Evolutionary conservation across 2,329 filamentous ascomycete species (phyloP), one percentile per base, ranked within the genome.

Genomic region (Coleophoma cylindrospora): DNA sequence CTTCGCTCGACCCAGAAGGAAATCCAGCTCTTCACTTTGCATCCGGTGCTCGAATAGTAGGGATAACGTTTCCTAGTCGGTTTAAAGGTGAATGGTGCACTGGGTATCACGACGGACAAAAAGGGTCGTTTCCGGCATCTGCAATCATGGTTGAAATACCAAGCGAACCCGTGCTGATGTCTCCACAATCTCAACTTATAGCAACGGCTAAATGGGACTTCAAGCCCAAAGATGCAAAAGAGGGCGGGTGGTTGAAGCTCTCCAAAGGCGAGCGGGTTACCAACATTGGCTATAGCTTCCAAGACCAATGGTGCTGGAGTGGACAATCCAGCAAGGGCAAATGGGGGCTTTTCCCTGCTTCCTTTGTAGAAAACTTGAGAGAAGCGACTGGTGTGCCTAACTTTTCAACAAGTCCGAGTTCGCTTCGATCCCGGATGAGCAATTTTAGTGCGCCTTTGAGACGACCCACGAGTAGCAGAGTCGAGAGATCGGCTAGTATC

Each of bases 261-360:
- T 56, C 44, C n/a, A 63, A 59, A 40, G 61, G 61, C 7, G 63
- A 66, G n/a, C 57, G 44, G 15, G 62, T 66, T 4, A 51, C 40
- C 3, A 55, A 50, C 27, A 56, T 66, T n/a, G 60, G 59, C 0
- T 66, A 58, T 44, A 50, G 53, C 17, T 64, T 50, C 37, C 48
- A 50, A 40, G 62, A 66, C 44, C 59, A 63, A 27, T 66, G 63
- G 63, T 65, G 61, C 44, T 66, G 58, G 57, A 59, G 57, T 4
- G 63, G 63, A 10, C 55, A 60, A 37, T 61, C 51, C 3, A 50
- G 47, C 2, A 63, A 63, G 43, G 61, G 63, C 2, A 62, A 64
- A 53, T 66, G 57, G 57, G 63, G 63, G 3, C 27, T 65, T 1
- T 66, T 66, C 38, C 63, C 62, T 1, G 45, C 48, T 2, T 32